These are phyloP conservation scores for Mariannaea elegans DNA, from an alignment of 2,329 filamentous ascomycete species.

Conservation along the genomic window DNA sequence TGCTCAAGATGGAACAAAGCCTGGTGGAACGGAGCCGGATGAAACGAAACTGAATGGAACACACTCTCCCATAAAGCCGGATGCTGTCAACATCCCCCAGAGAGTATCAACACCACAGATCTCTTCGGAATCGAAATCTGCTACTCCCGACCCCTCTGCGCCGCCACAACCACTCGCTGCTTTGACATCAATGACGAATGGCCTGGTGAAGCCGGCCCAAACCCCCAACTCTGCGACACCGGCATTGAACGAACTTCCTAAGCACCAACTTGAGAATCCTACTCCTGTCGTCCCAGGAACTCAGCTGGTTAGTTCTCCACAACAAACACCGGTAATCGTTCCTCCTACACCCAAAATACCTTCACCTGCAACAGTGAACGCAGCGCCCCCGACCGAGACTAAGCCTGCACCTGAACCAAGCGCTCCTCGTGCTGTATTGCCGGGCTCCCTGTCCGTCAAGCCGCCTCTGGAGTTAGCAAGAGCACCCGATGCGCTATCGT, in stretches of 20 bases:
- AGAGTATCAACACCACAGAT: slow-evolving; percentile 21
- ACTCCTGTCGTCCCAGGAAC: background rate
- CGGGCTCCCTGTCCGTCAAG: slow-evolving; percentile 42
- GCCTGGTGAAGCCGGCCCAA: slow-evolving; percentile 24
- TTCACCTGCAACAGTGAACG: slow-evolving; percentile 23
- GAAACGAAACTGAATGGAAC: slow-evolving; percentile 23
- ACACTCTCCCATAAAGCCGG: slow-evolving; percentile 18
- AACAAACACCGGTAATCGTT: slow-evolving; percentile 44
- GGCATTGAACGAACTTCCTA: slow-evolving; percentile 4
- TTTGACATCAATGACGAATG: slow-evolving; percentile 10
- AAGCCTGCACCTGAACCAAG: slow-evolving; percentile 20
- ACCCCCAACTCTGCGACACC: slow-evolving; percentile 17
- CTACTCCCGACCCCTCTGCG: background rate
- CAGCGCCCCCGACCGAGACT: background rate
- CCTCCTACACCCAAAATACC: slow-evolving; percentile 45
- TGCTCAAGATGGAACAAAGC: slow-evolving; percentile 21
- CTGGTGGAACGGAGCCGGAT: slow-evolving; percentile 25
- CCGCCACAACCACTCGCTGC: slow-evolving; percentile 1
- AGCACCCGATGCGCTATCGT: slow-evolving; percentile 58
- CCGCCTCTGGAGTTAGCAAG: slow-evolving; percentile 48
- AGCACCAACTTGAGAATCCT: slow-evolving; percentile 3
- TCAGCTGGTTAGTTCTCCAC: slow-evolving; percentile 15
- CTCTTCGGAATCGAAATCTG: slow-evolving; percentile 21
- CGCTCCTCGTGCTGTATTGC: slow-evolving; percentile 8
- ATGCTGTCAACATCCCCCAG: slow-evolving; percentile 18